A percentile compares a stretch with the other conserved stretches of the same genome.
phyloP scores from a whole-genome alignment of 2,329 filamentous ascomycete genomes.

The Metarhizium anisopliae region DNA sequence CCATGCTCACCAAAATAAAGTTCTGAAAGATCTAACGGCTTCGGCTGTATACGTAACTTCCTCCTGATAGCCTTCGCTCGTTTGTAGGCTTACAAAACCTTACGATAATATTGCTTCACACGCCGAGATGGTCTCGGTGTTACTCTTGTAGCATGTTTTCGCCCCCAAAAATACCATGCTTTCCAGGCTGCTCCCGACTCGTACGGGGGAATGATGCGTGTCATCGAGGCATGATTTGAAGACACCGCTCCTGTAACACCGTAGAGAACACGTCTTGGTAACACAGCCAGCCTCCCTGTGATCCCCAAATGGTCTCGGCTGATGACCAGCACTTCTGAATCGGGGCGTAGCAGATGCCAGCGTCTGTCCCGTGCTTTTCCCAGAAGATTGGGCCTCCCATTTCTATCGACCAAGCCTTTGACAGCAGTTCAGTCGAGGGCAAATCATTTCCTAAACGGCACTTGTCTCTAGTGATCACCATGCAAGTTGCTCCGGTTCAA shows the following conservation, averaged over 20 bases:
- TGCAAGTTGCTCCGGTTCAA: too few relatives aligned
- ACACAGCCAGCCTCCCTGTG: background rate
- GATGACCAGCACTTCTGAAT: background rate
- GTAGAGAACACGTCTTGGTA: background rate
- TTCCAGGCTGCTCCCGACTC: background rate
- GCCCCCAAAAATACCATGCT: background rate
- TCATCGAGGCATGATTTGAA: too few relatives aligned
- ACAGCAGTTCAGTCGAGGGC: too few relatives aligned
- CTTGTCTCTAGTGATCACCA: too few relatives aligned
- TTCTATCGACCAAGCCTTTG: too few relatives aligned
- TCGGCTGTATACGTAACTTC: too few relatives aligned
- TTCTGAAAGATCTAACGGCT: too few relatives aligned
- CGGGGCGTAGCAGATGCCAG: background rate
- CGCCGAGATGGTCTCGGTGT: background rate
- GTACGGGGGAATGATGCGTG: too few relatives aligned
- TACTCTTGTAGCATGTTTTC: background rate
- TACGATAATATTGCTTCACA: background rate
- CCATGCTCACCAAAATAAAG: too few relatives aligned
- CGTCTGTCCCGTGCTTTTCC: background rate
- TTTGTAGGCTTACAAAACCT: background rate
- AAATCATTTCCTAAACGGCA: too few relatives aligned
- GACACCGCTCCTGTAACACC: too few relatives aligned
- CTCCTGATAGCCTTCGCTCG: too few relatives aligned
- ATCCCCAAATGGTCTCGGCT: background rate
- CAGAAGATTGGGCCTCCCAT: background rate